Conservation (phyloP, 1,284 basidiomycete species). For the Fistulina hepatica region DNA sequence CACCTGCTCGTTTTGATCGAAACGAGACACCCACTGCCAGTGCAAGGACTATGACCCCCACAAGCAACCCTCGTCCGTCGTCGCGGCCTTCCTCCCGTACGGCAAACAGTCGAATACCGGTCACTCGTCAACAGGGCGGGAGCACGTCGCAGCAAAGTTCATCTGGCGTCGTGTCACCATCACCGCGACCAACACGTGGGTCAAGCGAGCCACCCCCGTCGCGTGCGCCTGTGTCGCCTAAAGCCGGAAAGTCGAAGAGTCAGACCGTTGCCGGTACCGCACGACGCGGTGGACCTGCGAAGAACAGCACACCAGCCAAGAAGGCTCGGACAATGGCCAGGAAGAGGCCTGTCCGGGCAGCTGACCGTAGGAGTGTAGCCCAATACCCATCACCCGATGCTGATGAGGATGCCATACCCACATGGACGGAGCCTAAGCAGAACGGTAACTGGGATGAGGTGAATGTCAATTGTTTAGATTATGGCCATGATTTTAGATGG, state of each 20-base stretch:
- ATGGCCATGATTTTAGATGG: constrained; percentile 5
- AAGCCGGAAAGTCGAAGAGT: background rate
- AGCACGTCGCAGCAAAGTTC: background rate
- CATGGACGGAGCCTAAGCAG: constrained; percentile 60
- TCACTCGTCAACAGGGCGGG: background rate
- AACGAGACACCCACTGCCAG: constrained; percentile 5
- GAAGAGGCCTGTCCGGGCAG: constrained; percentile 4
- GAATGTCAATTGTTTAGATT: constrained; percentile 20
- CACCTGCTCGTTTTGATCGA: constrained; percentile 3
- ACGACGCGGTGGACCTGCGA: background rate
- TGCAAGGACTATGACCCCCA: constrained; percentile 11
- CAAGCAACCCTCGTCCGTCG: constrained; percentile 8
- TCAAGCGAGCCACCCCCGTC: background rate
- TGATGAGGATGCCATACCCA: constrained; percentile 58
- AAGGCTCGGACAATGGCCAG: constrained; percentile 1
- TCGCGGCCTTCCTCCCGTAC: constrained; percentile 7
- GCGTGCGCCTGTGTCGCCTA: background rate
- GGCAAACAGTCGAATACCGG: background rate
- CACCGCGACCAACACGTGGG: too few relatives aligned
- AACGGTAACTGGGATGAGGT: constrained; percentile 73
- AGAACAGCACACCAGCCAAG: background rate
- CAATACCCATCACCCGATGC: constrained; percentile 48
- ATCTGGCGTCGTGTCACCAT: background rate
- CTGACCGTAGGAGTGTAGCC: constrained; percentile 34
- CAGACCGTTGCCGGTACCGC: background rate